phyloP scores from a whole-genome alignment of 495 filamentous ascomycete genomes.

The Barbatosphaeria neglecta region DNA sequence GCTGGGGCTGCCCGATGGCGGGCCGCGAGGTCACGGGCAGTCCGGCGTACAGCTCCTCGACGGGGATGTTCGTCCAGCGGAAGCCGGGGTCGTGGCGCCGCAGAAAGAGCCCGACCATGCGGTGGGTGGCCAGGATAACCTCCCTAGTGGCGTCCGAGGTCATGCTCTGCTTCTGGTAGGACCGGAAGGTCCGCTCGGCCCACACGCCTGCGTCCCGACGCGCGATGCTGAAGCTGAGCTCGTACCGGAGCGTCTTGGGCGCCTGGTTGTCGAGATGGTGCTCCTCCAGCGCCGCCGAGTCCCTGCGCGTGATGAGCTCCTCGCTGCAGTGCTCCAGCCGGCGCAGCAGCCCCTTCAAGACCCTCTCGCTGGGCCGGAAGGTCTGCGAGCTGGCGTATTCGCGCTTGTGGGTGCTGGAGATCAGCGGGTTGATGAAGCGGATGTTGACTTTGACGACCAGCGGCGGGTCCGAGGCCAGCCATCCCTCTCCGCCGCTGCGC shows the following conservation, averaged over 20 bases:
- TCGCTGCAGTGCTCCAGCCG: slow-evolving; percentile 35
- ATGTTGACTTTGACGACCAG: slow-evolving; percentile 29
- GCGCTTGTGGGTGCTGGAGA: slow-evolving; percentile 21
- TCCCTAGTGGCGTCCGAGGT: slow-evolving; percentile 25
- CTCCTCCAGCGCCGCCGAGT: slow-evolving; percentile 29
- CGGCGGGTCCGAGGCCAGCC: slow-evolving; percentile 3
- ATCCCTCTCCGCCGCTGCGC: slow-evolving; percentile 8
- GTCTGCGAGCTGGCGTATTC: slow-evolving; percentile 28
- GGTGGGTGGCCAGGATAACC: slow-evolving; percentile 28
- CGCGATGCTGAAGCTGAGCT: slow-evolving; percentile 29
- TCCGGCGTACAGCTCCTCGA: slow-evolving; percentile 17
- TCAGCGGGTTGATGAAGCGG: slow-evolving; percentile 30
- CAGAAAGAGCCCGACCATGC: slow-evolving; percentile 34
- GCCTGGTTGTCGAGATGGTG: slow-evolving; percentile 18
- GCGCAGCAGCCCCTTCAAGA: slow-evolving; percentile 30
- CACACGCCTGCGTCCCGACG: slow-evolving; percentile 26
- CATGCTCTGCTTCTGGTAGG: slow-evolving; percentile 33
- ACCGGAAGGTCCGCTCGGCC: slow-evolving; percentile 30
- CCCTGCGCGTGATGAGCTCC: slow-evolving; percentile 35
- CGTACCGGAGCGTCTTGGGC: slow-evolving; percentile 30
- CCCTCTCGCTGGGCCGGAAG: slow-evolving; percentile 24
- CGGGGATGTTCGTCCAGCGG: slow-evolving; percentile 26
- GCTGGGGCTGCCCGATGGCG: slow-evolving; percentile 18
- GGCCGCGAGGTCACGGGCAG: slow-evolving; percentile 17
- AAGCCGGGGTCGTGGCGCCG: slow-evolving; percentile 31